Base-by-base conservation (phyloP, 2,329 filamentous ascomycete species). In the Pyricularia pennisetigena region DNA sequence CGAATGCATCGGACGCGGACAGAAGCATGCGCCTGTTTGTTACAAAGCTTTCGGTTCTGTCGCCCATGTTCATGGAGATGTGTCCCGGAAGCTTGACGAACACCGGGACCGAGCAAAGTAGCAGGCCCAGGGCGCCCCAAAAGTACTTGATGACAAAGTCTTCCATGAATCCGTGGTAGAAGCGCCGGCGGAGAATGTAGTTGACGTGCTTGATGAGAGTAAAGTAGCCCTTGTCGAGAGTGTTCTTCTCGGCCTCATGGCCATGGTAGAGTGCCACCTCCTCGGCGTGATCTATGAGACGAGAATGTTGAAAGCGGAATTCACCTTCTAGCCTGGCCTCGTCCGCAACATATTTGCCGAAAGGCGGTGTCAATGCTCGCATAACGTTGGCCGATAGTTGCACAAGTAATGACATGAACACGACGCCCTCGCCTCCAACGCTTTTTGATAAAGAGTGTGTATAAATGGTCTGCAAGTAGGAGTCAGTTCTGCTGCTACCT, bases 81-180 rank as follows among this genome's bases (percentile, higher is more conserved):
- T 88, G 84, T 1, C 91, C 91, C 0, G 94, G 93, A 23, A 97
- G 85, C 78, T 94, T 94, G 83, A 99, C 91, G 78, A 99, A 99
- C 2, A 98, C 94, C 0, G 95, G 95, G 0, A 97, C 89, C 78
- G 93, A 96, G 82, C 95, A 99, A 10, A 99, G 88, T 71, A 97
- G 79, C 71, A 99, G 84, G 1, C 95, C 95, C 62, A 99, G 79
- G 2, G 95, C 94, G 59, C 95, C 95, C 95, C 95, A 99, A 79
- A 98, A 95, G 77, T 99, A 99, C 79, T 99, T 99, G 79, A 99
- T 97, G 69, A 98, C 93, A 78, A 97, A 99, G 78, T 99, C 95
- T 77, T 99, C 95, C 94, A 98, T 97, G 74, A 99, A 90, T n/a
- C 94, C 94, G 77, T 99, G 94, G 78, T 98, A 98, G 77, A 99